phyloP scores from a whole-genome alignment of 139 green algal genomes.

The Tetradesmus obliquus region DNA sequence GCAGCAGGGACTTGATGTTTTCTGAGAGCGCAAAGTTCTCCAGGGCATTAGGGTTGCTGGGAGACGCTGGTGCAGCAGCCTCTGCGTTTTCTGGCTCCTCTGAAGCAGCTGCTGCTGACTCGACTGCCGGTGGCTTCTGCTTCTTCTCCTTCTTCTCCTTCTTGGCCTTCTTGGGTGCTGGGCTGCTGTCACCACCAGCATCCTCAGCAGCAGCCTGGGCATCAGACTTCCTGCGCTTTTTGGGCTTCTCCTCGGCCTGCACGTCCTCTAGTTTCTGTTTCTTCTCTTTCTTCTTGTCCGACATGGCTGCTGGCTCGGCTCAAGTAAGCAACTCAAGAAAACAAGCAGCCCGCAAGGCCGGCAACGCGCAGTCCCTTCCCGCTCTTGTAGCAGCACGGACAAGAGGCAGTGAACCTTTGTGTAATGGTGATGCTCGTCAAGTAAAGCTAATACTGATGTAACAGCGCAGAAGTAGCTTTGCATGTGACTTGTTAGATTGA shows the following conservation, averaged over 20 bases:
- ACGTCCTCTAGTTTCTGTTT: background rate
- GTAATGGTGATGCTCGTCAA: too few species aligned
- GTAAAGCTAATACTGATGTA: background rate
- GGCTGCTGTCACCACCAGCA: background rate
- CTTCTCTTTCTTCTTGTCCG: constrained; percentile 37
- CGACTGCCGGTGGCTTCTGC: background rate
- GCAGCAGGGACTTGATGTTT: constrained; percentile 80
- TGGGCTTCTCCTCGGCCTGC: background rate
- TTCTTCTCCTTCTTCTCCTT: constrained; percentile 36
- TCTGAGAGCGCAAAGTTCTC: constrained; percentile 85
- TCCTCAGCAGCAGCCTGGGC: background rate
- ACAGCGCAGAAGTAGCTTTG: background rate
- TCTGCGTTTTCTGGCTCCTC: background rate
- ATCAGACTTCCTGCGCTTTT: constrained; percentile 40
- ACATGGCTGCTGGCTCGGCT: background rate
- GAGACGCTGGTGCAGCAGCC: background rate
- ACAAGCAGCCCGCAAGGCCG: background rate
- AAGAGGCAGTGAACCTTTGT: background rate
- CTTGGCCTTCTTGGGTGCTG: constrained; percentile 19
- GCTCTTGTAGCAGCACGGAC: background rate
- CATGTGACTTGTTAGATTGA: background rate
- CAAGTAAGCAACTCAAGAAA: background rate
- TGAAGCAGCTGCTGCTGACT: background rate
- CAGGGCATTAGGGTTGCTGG: constrained; percentile 69
- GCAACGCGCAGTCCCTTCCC: background rate